Base-by-base conservation (phyloP, 768 basidiomycete species). In the Phlebiopsis flavidoalba region DNA sequence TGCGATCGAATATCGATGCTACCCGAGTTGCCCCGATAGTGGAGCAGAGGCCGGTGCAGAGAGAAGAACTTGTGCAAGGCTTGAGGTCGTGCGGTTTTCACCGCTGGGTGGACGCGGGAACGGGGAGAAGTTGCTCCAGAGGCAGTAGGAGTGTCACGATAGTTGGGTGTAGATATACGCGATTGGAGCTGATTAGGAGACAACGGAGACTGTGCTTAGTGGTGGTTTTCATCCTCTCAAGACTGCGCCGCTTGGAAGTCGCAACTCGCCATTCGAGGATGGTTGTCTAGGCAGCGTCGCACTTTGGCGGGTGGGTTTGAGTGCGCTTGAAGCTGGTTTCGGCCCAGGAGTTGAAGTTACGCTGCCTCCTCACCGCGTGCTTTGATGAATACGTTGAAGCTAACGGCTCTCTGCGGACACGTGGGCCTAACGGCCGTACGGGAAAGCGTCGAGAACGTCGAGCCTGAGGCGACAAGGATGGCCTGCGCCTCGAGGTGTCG, bases 51-150 rank as follows among this genome's bases (percentile, higher is more conserved):
- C 12, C 91, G 83, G 67, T 93, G 86, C 35, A 91, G 76, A 2
- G 91, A 83, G 75, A 94, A 93, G 74, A 94, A 93, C 57, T 89
- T 88, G 69, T 93, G 90, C 11, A 92, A n/a, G n/a, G 80, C 68
- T 86, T 88, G 73, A 89, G 85, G 65, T 89, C 89, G 63, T 86
- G 83, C 11, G 86, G 70, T 57, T 79, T n/a, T 83, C 58, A 92
- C 66, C 24, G 80, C 65, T 0, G 86, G 87, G 64, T 90, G 87
- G 11, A 75, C 59, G n/a, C 61, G 76, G 65, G 55, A 63, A 59
- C 12, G 61, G 47, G 10, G 64, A 45, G 40, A 53, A 58, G 53
- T 45, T 59, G 47, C 24, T 33, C 53, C 53, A n/a, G 8, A 47
- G 33, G 8, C n/a, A n/a, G 58, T 37, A 14, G 50, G 49, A 2